phyloP scores from a whole-genome alignment of 352 stramenopile genomes.

The Plasmopara muralis region DNA sequence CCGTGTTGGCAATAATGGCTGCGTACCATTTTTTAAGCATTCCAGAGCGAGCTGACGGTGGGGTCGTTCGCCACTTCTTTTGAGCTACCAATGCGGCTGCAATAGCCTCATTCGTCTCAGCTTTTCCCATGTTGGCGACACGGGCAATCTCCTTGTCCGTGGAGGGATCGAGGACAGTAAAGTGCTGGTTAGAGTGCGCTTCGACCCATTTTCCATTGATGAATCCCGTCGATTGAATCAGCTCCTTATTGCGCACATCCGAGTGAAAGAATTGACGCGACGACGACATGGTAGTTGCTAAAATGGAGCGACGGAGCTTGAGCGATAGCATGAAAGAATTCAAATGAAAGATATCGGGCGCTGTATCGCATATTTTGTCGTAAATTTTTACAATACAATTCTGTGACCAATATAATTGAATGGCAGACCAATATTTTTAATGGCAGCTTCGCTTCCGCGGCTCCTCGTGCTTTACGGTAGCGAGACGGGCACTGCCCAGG shows the following conservation, averaged over 20 bases:
- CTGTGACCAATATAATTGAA: no score
- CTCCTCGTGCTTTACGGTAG: conserved; percentile 87
- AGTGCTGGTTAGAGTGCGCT: conserved; percentile 43
- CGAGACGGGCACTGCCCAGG: conserved; percentile 85
- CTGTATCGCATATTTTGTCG: no score
- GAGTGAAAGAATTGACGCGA: conserved; percentile 40
- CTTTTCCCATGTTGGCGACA: conserved; percentile 61
- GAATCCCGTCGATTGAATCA: conserved; percentile 70
- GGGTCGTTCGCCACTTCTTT: conserved; percentile 51
- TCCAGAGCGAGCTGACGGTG: conserved; percentile 40
- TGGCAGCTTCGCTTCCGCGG: conserved; percentile 16
- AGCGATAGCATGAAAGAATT: no score
- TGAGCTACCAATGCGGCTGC: conserved; percentile 53
- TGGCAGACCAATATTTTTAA: background rate
- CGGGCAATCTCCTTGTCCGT: conserved; percentile 64
- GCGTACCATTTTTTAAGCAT: conserved; percentile 81
- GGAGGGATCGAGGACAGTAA: conserved; percentile 67
- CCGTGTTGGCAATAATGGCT: conserved; percentile 56
- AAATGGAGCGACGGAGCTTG: no score
- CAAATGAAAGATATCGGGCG: no score
- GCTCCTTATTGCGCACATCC: conserved; percentile 50
- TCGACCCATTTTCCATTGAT: conserved; percentile 78
- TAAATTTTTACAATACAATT: no score
- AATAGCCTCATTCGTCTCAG: conserved; percentile 72
- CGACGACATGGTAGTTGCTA: conserved; percentile 2